A percentile compares a stretch with the other conserved stretches of the same genome.
Conservation (phyloP, 192 early-diverging fungal genomes). For the Gigaspora rosea region DNA sequence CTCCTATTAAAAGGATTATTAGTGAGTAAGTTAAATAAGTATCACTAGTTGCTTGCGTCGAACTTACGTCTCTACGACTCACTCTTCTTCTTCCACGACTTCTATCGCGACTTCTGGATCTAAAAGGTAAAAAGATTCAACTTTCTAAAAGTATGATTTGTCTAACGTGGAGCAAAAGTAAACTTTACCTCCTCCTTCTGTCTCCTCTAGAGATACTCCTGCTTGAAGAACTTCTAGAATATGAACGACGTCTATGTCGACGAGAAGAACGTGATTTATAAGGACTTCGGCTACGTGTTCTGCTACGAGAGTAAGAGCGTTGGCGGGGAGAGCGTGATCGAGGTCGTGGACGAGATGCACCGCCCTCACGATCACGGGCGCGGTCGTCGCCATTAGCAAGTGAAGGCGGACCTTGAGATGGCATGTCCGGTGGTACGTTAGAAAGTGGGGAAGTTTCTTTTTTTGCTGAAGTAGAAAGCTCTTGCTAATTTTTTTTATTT, state of each 20-base stretch:
- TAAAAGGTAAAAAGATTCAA: background rate
- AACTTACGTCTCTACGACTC: conserved; percentile 17
- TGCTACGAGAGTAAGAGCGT: background rate
- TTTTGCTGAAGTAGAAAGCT: background rate
- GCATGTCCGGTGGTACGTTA: background rate
- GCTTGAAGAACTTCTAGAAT: conserved; percentile 23
- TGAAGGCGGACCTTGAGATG: background rate
- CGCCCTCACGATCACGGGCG: conserved; percentile 13
- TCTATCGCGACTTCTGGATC: conserved; percentile 30
- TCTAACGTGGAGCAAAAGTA: background rate
- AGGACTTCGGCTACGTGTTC: conserved; percentile 20
- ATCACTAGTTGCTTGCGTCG: background rate
- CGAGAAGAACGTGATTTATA: conserved; percentile 9
- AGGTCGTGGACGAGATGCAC: background rate
- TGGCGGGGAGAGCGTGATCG: conserved; percentile 20
- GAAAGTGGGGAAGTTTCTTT: background rate
- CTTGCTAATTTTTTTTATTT: background rate
- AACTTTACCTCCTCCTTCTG: background rate
- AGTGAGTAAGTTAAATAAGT: background rate
- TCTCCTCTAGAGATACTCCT: conserved; percentile 25
- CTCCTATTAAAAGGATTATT: background rate
- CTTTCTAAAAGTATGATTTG: background rate
- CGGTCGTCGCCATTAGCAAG: conserved; percentile 5
- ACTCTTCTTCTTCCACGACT: conserved; percentile 28
- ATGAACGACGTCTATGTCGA: conserved; percentile 29